Percentiles rank a stretch among this genome's conserved stretches.
Evolutionary conservation across 2,329 filamentous ascomycete genomes (phyloP).

Genomic region (Chaetomiaceae sp.): DNA sequence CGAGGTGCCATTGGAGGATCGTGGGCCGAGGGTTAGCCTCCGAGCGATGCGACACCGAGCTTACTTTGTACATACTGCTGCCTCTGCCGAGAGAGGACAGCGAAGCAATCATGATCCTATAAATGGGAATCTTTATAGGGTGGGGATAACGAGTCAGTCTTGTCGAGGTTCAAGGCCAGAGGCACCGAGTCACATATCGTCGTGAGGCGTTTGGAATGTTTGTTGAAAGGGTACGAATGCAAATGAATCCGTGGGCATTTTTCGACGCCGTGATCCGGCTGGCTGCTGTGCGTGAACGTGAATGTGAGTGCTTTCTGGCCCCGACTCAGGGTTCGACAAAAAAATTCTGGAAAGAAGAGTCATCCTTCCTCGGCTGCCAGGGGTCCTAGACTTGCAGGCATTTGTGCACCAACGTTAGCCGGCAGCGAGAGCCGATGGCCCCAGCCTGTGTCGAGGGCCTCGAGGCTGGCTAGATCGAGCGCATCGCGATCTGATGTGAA

Average conservation of each 20-base stretch:
- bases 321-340: not conserved
- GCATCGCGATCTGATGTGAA: too few relatives aligned
- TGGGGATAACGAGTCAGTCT: conserved; percentile 5
- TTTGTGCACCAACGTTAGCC: not conserved
- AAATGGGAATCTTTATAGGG: conserved; percentile 12
- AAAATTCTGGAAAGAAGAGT: too few relatives aligned
- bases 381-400: too few relatives aligned
- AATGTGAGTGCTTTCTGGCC: not conserved
- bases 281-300: not conserved
- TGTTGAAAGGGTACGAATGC: not conserved
- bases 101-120: conserved; percentile 2
- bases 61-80: not conserved
- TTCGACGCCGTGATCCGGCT: not conserved
- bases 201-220: not conserved
- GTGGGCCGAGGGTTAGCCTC: not conserved
- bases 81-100: not conserved
- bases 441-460: too few relatives aligned
- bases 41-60: not conserved
- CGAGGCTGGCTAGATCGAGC: too few relatives aligned
- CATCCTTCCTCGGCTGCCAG: too few relatives aligned
- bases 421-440: not conserved
- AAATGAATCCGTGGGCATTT: not conserved
- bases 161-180: not conserved
- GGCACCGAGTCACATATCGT: not conserved
- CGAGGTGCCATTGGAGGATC: conserved; percentile 1